Evolutionary conservation across 805 yeast genomes (phyloP), one percentile per base, ranked within the genome.

Genomic region (Nakazawaea wickerhamii): DNA sequence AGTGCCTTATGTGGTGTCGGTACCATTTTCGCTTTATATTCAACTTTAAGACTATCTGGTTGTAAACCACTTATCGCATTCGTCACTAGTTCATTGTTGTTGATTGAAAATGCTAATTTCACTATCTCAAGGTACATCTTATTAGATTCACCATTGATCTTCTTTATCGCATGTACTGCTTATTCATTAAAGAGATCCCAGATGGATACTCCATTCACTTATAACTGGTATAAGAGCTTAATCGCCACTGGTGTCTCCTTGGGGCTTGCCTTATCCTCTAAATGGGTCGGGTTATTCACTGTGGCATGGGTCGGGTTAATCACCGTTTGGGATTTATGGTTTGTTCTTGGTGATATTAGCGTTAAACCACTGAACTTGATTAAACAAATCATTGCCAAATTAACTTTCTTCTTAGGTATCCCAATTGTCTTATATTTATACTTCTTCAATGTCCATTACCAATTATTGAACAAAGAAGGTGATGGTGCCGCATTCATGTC

Each of bases 271-370:
- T 63, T 79, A 17, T 75, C 84, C 19, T 77, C 90, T 25, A 85
- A 85, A 61, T 84, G 93, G 93, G 93, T 84, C 36, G 95, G 95
- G 48, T 63, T 84, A 30, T 84, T 84, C 64, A 85, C 95, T 15
- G 58, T 85, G 44, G 83, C 83, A 3, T 85, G 91, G 91, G 73
- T 79, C 46, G 95, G 93, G 40, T 40, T 71, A 2, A 59, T 73
- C 45, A 81, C 84, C 55, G 58, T 73, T 14, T 66, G 73, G 58
- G 83, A 80, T 53, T 54, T 85, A 49, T 83, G 90, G 90, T 73
- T 83, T 50, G 58, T 77, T 45, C 58, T 83, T 53, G 93, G 93
- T 57, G 93, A 85, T 64, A 67, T 85, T 54, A 56, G 71, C 4
- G 70, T 78, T 15, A 53, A 78, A 13, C 46, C 75, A 9, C 57